Evolutionary conservation across 2,329 filamentous ascomycete species (phyloP).

Genomic region (Ascochyta pisi): DNA sequence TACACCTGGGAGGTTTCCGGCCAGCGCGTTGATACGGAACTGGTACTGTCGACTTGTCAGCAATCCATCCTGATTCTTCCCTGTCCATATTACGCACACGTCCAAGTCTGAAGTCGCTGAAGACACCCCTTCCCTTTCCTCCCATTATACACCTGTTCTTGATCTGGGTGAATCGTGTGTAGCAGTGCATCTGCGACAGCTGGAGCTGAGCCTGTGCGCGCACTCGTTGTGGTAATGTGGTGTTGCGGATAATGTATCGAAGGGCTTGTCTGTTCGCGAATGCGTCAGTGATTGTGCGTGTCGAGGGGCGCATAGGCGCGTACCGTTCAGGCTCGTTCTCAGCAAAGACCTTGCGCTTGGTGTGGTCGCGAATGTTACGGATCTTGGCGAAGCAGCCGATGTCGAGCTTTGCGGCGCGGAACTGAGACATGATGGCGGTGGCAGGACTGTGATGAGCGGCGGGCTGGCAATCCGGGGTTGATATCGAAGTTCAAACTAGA

Average conservation of each 20-base stretch:
- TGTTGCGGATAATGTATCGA: slow-evolving; percentile 89
- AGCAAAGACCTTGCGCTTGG: slow-evolving; percentile 92
- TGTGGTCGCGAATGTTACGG: slow-evolving; percentile 89
- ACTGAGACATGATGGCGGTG: slow-evolving; percentile 65
- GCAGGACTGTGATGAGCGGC: slow-evolving; percentile 18
- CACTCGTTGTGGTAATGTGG: slow-evolving; percentile 78
- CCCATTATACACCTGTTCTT: slow-evolving; percentile 91
- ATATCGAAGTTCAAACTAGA: slow-evolving; percentile 5
- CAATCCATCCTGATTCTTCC: neutral
- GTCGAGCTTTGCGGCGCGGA: slow-evolving; percentile 88
- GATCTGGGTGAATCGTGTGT: slow-evolving; percentile 92
- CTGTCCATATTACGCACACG: slow-evolving; percentile 66
- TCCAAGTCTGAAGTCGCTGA: slow-evolving; percentile 90
- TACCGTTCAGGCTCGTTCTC: slow-evolving; percentile 89
- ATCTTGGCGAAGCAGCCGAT: slow-evolving; percentile 87
- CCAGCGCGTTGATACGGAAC: slow-evolving; percentile 88
- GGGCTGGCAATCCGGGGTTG: neutral
- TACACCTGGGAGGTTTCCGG: slow-evolving; percentile 86
- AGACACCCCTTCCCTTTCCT: slow-evolving; percentile 88
- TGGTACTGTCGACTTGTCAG: slow-evolving; percentile 71
- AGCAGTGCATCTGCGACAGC: slow-evolving; percentile 92
- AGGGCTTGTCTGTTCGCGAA: slow-evolving; percentile 71
- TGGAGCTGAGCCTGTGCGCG: slow-evolving; percentile 93
- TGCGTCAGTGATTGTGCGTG: slow-evolving; percentile 10
- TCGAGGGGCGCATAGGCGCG: slow-evolving; percentile 22